Evolutionary conservation across 345 rosid genomes (phyloP), one percentile per base, ranked within the genome.

Genomic region (Tarenaya hassleriana): DNA sequence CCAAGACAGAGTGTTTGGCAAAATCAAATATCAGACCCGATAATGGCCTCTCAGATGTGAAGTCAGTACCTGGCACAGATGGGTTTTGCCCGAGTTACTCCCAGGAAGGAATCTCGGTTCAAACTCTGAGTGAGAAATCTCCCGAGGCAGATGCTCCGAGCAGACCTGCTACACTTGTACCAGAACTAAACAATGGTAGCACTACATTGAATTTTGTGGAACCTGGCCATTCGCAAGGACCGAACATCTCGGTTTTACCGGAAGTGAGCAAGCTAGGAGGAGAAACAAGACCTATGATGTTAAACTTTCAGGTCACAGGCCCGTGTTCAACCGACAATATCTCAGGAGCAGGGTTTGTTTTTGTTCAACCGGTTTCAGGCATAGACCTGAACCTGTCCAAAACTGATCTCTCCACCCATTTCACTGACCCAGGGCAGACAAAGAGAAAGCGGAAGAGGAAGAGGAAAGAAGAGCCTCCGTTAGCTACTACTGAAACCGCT

Each of bases 371-470:
- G 41, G 47, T 16, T 56, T 62, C 58, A 8, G 55, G 56, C 32
- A 75, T 63, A 40, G 55, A 59, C 44, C 27, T 27, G 52, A 58
- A 59, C 47, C 27, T 27, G 52, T 47, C 63, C 32, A 50, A 41
- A 27, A 59, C 64, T 41, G 69, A 66, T 50, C 73, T 54, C 13
- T 53, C 60, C 34, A 43, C 67, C 15, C 47, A 69, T 13, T 50
- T 42, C 50, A 55, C 46, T 46, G 55, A 45, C 47, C 48, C 50
- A 20, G 58, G 16, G 46, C 66, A 63, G 58, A 77, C 63, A 61
- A 77, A 62, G 69, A 74, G 84, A 71, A 76, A 59, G 61, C 71
- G 78, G 62, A 77, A 70, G 73, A 68, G 68, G 48, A 79, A 79
- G 62, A 56, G 58, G 17, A 35, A 62, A 58, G 42, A 66, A 20